Evolutionary conservation across 1,284 basidiomycete genomes (phyloP).

Genomic region (Melampsora larici-populina): DNA sequence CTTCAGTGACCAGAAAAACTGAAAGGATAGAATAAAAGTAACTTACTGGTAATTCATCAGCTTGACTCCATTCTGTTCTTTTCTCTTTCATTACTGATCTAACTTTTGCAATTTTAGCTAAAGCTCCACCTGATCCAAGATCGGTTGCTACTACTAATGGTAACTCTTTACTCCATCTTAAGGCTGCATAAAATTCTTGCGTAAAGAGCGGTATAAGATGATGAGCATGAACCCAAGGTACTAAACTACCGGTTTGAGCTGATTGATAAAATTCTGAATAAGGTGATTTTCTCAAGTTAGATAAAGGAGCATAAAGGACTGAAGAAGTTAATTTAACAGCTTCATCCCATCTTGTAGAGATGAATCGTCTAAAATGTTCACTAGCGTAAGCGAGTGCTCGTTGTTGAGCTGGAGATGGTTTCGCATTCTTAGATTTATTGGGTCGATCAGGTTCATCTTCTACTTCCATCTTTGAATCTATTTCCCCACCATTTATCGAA

Average conservation of each 20-base stretch:
- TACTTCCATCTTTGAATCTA: slow-evolving; percentile 17
- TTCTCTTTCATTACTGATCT: slow-evolving; percentile 84
- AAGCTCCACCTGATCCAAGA: slow-evolving; percentile 81
- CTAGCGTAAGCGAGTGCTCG: slow-evolving; percentile 72
- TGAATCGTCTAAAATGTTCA: slow-evolving; percentile 66
- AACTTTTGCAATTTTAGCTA: slow-evolving; percentile 86
- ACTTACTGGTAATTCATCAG: slow-evolving; percentile 81
- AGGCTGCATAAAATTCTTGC: slow-evolving; percentile 79
- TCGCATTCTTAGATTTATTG: not conserved
- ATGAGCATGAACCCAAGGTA: slow-evolving; percentile 59
- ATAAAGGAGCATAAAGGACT: slow-evolving; percentile 67
- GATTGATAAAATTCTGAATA: slow-evolving; percentile 64
- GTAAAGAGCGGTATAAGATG: slow-evolving; percentile 77
- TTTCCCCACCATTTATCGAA: not conserved
- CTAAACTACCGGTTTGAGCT: slow-evolving; percentile 59
- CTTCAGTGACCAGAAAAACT: not conserved
- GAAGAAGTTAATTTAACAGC: slow-evolving; percentile 75
- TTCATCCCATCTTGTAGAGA: slow-evolving; percentile 64
- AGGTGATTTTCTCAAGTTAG: slow-evolving; percentile 65
- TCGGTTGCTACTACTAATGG: slow-evolving; percentile 81
- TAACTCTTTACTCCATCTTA: slow-evolving; percentile 81
- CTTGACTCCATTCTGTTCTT: slow-evolving; percentile 84
- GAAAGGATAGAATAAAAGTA: not conserved
- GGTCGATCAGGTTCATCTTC: not conserved
- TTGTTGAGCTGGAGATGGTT: slow-evolving; percentile 21